These are phyloP conservation scores for Caryopteris hybrid DNA, from an alignment of 305 asterid species.

Conservation along the genomic window DNA sequence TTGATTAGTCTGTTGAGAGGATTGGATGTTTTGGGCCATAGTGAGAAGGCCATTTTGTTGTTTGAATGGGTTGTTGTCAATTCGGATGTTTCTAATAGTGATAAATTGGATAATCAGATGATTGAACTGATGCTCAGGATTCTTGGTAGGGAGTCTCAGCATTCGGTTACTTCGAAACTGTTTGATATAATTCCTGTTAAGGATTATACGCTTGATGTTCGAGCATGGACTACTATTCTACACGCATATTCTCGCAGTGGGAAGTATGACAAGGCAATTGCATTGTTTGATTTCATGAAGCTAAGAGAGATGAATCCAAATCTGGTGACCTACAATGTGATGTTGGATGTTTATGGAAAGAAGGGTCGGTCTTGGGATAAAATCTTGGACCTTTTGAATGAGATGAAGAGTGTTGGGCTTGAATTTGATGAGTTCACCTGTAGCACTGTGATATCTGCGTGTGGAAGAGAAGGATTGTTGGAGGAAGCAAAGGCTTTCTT, in stretches of 20 bases:
- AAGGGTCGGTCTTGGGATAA: slow-evolving; percentile 80
- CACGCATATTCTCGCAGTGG: slow-evolving; percentile 83
- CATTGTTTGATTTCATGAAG: slow-evolving; percentile 60
- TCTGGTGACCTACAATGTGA: slow-evolving; percentile 85
- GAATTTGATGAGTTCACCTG: slow-evolving; percentile 91
- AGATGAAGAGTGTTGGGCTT: slow-evolving; percentile 65
- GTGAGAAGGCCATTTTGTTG: slow-evolving; percentile 69
- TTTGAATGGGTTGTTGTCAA: slow-evolving; percentile 85
- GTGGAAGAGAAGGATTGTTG: slow-evolving; percentile 86
- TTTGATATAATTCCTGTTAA: slow-evolving; percentile 68
- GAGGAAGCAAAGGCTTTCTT: slow-evolving; percentile 83
- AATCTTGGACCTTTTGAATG: slow-evolving; percentile 66
- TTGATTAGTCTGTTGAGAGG: slow-evolving; percentile 71
- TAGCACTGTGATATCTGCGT: slow-evolving; percentile 90
- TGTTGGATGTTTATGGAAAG: slow-evolving; percentile 89
- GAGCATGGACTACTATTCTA: slow-evolving; percentile 79
- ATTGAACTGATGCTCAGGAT: slow-evolving; percentile 76
- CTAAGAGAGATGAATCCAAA: slow-evolving; percentile 56
- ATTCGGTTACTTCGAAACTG: slow-evolving; percentile 57
- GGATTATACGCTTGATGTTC: slow-evolving; percentile 60
- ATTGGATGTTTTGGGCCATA: slow-evolving; percentile 56
- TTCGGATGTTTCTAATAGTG: slow-evolving; percentile 37
- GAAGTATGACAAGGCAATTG: slow-evolving; percentile 75
- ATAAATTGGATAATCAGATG: slow-evolving; percentile 59
- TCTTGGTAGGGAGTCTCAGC: slow-evolving; percentile 86